Evolutionary conservation across 2,329 filamentous ascomycete species (phyloP), one percentile per base, ranked within the genome.

Genomic region (Sclerotinia borealis): DNA sequence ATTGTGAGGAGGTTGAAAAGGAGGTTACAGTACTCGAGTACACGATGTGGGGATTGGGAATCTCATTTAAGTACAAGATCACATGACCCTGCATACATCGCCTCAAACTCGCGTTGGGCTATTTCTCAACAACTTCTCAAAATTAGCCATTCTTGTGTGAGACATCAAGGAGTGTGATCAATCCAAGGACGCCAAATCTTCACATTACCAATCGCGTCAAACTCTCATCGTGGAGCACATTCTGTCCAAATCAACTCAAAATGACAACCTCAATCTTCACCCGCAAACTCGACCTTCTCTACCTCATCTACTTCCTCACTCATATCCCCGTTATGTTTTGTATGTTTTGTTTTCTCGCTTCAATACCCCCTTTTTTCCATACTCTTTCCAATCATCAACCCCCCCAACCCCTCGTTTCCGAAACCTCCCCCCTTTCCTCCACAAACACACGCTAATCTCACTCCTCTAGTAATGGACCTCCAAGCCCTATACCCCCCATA

Each of bases 301-400:
- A 85, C 68, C 77, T 88, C 6, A 68, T 80, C 45, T 88, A 88
- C 77, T 89, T 90, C 75, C 62, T 79, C 59, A 80, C 83, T 27
- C 85, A 88, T 70, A 72, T 88, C 39, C 84, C 85, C 0, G 78
- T 88, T 45, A 83, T 88, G 75, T 80, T 88, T 66, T 75, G 85
- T 87, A 76, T 67, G 79, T 73, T 27, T 39, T 15, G n/a, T 4
- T 15, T 1, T 10, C 27, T 7, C 1, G 13, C 2, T 34, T 13
- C 1, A 7, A 50, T 11, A 22, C 5, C 17, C 11, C 45, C 6
- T 7, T n/a, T n/a, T n/a, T n/a, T n/a, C n/a, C n/a, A n/a, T n/a
- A n/a, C n/a, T n/a, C n/a, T n/a, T n/a, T n/a, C n/a, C n/a, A n/a
- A n/a, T n/a, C n/a, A n/a, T n/a, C n/a, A n/a, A n/a, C n/a, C n/a